These are phyloP conservation scores for Alternaria alternata DNA, from an alignment of 2,329 filamentous ascomycete genomes.

Conservation along the genomic window DNA sequence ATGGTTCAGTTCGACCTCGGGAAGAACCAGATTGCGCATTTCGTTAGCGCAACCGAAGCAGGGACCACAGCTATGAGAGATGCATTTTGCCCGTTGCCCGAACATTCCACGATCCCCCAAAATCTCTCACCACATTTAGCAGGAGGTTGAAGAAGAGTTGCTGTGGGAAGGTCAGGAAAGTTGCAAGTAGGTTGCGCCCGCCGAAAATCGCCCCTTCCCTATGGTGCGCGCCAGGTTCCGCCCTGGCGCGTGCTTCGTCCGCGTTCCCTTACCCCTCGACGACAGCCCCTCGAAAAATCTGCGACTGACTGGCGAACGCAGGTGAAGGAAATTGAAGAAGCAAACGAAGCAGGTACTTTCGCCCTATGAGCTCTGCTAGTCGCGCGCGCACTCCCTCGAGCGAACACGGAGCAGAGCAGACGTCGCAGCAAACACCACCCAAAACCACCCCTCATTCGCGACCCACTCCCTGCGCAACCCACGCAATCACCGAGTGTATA, in stretches of 20 bases:
- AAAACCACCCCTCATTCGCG: conserved; percentile 26
- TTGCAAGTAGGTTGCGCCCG: conserved; percentile 40
- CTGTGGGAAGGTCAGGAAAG: conserved; percentile 53
- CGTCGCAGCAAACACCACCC: conserved; percentile 32
- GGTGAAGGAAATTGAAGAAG: conserved; percentile 46
- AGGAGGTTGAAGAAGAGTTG: conserved; percentile 52
- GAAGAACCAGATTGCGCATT: conserved; percentile 35
- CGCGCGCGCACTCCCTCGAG: conserved; percentile 8
- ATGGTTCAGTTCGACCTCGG: conserved; percentile 32
- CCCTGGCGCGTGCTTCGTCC: conserved; percentile 33
- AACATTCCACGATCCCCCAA: conserved; percentile 28
- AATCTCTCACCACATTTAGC: conserved; percentile 39
- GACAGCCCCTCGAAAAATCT: conserved; percentile 38
- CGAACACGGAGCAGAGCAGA: conserved; percentile 13
- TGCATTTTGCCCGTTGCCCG: conserved; percentile 37
- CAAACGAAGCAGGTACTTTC: conserved; percentile 40
- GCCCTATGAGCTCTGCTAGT: conserved; percentile 8
- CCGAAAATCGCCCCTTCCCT: background rate
- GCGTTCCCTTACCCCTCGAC: conserved; percentile 38
- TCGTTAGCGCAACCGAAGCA: conserved; percentile 32
- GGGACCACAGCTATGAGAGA: conserved; percentile 31
- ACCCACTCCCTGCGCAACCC: conserved; percentile 24
- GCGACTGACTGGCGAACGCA: conserved; percentile 38
- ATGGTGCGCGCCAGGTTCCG: conserved; percentile 15
- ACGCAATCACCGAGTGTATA: conserved; percentile 20